Evolutionary conservation across 768 basidiomycete genomes (phyloP), one percentile per base, ranked within the genome.

Genomic region (Boletus bicolor): DNA sequence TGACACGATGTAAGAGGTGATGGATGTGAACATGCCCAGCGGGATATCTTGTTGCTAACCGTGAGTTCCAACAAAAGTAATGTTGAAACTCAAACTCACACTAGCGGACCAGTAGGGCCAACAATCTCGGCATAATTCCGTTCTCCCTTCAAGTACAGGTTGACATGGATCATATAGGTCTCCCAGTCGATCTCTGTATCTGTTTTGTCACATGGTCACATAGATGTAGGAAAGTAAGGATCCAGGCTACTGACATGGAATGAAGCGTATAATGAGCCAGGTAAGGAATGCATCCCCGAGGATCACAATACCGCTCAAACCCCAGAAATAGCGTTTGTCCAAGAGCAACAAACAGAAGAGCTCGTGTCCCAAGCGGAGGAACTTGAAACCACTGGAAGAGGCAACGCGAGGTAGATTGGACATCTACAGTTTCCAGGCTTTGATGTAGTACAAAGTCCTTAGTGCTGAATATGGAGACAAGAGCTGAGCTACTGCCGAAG

Each of bases 151-250:
- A 90, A 64, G 73, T 91, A 93, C 41, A 88, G 68, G 53, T 86
- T 79, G 1, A 90, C 81, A 51, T 98, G 97, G 50, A 87, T 76
- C 85, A 98, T 93, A 68, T 99, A 99, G 0, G 97, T 98, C 65
- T 87, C 82, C 86, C 92, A 98, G 74, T 99, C 97, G 64, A 99
- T 99, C 73, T 99, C 95, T 11, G 97, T 98, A 75, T 95, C 96
- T 98, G 76, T 49, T 7, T 51, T 35, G 58, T 42, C 41, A 39
- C 43, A 58, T 47, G 58, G 67, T 67, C 53, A 64, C 42, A 57
- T 49, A 35, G 35, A 44, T 37, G 43, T 45, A 30, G 45, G 56
- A 58, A 57, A 35, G 50, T 42, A 51, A 49, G 28, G 32, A 55
- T 19, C 37, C 41, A 7, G 21, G 21, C 21, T 30, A 72, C 89